Base-by-base conservation (phyloP, 192 early-diverging fungal genomes). In the Umbelopsis vinacea region DNA sequence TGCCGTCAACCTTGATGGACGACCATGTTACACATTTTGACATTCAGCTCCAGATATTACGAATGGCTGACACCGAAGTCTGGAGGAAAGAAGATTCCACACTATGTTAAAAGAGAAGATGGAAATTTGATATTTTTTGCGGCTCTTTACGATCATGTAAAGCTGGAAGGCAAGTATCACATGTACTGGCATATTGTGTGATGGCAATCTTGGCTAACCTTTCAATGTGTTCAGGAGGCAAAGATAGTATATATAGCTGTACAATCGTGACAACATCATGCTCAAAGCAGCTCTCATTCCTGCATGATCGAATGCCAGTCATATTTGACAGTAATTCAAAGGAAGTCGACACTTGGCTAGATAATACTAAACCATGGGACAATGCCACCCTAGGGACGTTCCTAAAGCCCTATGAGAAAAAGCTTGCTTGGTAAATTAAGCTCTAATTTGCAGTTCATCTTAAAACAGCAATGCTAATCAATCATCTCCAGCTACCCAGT, bases 291-390 rank as follows among this genome's bases (percentile, higher is more conserved):
- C 67, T 89, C 9, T 71, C 74, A n/a, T 86, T 79, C 71, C 50
- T 89, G 2, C 87, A 89, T 54, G 78, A 84, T 40, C 82, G 87
- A 3, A 89, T 89, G 87, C 87, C 87, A 17, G 85, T 86, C 21
- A 84, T 89, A 63, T 70, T 87, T 4, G 83, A 89, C 23, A 40
- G 75, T 24, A 74, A 68, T 12, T 73, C 54, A 11, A 69, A 81
- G 46, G 82, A 81, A 52, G 69, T 85, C 15, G 45, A 74, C 14
- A 43, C 66, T 15, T 89, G 87, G 87, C 70, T 89, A n/a, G 82
- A 87, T 55, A 77, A 72, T 35, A 52, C 70, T 4, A 46, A 74
- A 7, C 26, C 52, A 0, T 85, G 86, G 86, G 69, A 69, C 29
- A 22, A 71, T 0, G 55, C 77, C 14, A 63, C 57, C 23, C 52